Base-by-base conservation (phyloP, 2,329 filamentous ascomycete species). In the Talaromyces pinophilus region DNA sequence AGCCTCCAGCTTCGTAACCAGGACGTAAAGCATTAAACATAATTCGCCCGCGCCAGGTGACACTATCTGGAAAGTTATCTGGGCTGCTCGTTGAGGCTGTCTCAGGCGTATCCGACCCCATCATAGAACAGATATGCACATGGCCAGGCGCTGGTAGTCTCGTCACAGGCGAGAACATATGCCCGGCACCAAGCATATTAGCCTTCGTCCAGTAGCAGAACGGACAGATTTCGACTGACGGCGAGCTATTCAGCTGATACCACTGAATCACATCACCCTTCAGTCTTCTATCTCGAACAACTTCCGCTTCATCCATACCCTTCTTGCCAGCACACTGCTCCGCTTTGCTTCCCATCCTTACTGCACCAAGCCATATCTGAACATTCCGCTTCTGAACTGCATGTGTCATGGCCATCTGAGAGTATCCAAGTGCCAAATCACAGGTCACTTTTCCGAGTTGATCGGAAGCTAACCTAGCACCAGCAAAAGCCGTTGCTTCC, bases 161-260 rank as follows among this genome's bases (percentile, higher is more conserved):
- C 17, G 52, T 35, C 2, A 57, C 5, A 15, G 52, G 52, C 2
- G 52, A 57, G 7, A 22, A 38, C 30, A 57, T 35, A 57, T 57
- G 52, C 1, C 30, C 52, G 10, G 52, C 52, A 13, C 52, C 52
- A 13, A 57, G 17, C 52, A 57, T 57, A 19, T 57, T 35, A 2
- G 52, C 52, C 10, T 57, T 57, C 15, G 52, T 57, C 52, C 52
- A 57, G n/a, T 57, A 57, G 38, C 52, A 57, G 30, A 57, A 57
- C 1, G n/a, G 52, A 15, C 52, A 57, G 15, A 57, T 57, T 22
- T 57, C 52, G 2, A 57, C 30, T 3, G 10, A 2, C 10, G 52
- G 30, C 2, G 52, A 57, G 10, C 30, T 57, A 0, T 57, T 57
- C 17, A 57, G 30, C 10, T 38, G 52, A 38, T 57, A 38, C 30